phyloP scores from a whole-genome alignment of 495 filamentous ascomycete genomes.

The Talaromyces borbonicus region DNA sequence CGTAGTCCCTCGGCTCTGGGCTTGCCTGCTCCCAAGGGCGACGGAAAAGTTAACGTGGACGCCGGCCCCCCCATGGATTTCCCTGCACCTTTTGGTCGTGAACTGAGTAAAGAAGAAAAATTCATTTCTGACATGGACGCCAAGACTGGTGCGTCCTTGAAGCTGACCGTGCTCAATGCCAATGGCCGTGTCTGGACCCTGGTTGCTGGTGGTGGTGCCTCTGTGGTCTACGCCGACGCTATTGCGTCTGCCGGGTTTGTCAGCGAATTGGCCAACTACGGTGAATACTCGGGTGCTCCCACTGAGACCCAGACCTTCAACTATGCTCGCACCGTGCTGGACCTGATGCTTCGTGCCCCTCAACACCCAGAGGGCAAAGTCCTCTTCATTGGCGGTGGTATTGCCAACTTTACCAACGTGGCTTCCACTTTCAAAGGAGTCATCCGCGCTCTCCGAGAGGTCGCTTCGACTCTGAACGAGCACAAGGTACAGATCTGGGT shows the following conservation, averaged over 20 bases:
- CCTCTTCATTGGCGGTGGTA: constrained; percentile 98
- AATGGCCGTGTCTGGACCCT: constrained; percentile 93
- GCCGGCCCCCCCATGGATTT: constrained; percentile 98
- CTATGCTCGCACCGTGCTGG: constrained; percentile 92
- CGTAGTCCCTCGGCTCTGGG: constrained; percentile 81
- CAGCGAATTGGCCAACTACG: constrained; percentile 96
- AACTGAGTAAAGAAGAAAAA: constrained; percentile 95
- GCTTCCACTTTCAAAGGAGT: constrained; percentile 99
- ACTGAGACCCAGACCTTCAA: constrained; percentile 98
- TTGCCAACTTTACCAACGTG: constrained; percentile 99
- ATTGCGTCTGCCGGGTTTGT: constrained; percentile 96
- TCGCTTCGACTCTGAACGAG: constrained; percentile 74
- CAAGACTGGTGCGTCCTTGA: constrained; percentile 97
- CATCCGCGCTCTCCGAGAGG: constrained; percentile 92
- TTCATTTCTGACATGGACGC: constrained; percentile 98
- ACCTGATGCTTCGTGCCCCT: constrained; percentile 94
- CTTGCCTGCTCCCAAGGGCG: constrained; percentile 48
- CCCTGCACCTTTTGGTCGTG: constrained; percentile 96
- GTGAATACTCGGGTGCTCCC: constrained; percentile 97
- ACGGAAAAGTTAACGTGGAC: constrained; percentile 80
- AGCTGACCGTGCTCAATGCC: constrained; percentile 91
- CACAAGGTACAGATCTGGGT: constrained; percentile 99
- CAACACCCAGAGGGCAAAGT: constrained; percentile 85
- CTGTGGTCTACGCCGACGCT: constrained; percentile 97
- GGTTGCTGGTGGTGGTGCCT: constrained; percentile 98